Percentiles rank a stretch among this genome's conserved stretches.
Evolutionary conservation across 2,329 filamentous ascomycete species (phyloP).

Genomic region (Chalaropsis thielavioides): DNA sequence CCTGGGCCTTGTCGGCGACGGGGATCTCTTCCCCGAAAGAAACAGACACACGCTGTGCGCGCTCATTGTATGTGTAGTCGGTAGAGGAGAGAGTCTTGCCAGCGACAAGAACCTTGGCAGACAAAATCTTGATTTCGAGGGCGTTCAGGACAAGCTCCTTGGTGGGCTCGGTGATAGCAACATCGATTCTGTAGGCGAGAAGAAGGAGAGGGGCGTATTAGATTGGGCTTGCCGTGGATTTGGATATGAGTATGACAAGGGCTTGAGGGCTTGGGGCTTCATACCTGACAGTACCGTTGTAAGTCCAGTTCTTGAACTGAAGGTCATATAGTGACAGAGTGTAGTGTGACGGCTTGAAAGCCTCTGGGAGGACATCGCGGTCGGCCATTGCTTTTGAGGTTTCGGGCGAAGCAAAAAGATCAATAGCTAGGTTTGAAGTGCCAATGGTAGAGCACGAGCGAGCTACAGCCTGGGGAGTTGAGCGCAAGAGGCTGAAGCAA

Average conservation of each 20-base stretch:
- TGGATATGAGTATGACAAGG: too few relatives aligned
- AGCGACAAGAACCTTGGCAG: conserved; percentile 41
- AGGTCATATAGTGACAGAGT: conserved; percentile 66
- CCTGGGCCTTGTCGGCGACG: conserved; percentile 46
- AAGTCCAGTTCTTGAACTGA: conserved; percentile 60
- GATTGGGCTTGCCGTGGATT: not conserved
- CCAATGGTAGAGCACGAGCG: conserved; percentile 21
- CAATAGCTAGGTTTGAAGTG: conserved; percentile 21
- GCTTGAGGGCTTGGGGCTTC: conserved; percentile 20
- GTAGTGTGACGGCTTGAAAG: conserved; percentile 75
- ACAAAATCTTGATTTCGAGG: conserved; percentile 64
- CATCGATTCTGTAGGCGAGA: conserved; percentile 45
- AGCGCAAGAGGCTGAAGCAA: conserved; percentile 6
- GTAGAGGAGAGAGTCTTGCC: conserved; percentile 31
- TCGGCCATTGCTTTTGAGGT: conserved; percentile 34
- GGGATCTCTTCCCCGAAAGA: conserved; percentile 59
- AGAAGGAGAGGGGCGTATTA: conserved; percentile 11
- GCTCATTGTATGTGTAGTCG: conserved; percentile 64
- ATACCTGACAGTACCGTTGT: conserved; percentile 62
- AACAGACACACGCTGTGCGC: conserved; percentile 70
- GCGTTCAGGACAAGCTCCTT: conserved; percentile 73
- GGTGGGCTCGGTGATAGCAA: conserved; percentile 55
- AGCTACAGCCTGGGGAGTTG: conserved; percentile 14
- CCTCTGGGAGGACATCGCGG: conserved; percentile 46
- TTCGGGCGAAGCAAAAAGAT: conserved; percentile 18